These are phyloP conservation scores for Aphanoascus verrucosus DNA, from an alignment of 2,329 filamentous ascomycete species.

Conservation along the genomic window DNA sequence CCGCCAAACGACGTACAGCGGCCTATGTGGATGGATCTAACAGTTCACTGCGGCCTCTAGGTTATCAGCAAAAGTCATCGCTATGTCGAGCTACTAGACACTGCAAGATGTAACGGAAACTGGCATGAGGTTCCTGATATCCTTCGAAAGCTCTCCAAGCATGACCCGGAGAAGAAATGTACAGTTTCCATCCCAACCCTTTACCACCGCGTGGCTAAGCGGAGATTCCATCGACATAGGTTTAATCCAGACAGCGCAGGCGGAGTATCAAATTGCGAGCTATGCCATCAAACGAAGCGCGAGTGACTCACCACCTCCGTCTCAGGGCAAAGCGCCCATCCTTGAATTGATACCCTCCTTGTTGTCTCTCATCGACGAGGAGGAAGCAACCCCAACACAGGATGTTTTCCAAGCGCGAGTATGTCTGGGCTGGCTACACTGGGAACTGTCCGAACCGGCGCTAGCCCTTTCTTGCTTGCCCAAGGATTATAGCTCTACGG, in stretches of 20 bases:
- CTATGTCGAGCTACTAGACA: conserved; percentile 74
- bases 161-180: conserved; percentile 80
- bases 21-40: neutral
- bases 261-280: conserved; percentile 55
- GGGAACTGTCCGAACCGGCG: conserved; percentile 59
- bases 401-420: conserved; percentile 66
- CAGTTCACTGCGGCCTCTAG: conserved; percentile 4
- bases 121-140: conserved; percentile 83
- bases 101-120: conserved; percentile 73
- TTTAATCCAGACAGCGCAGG: conserved; percentile 58
- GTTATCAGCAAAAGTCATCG: conserved; percentile 61
- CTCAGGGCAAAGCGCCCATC: conserved; percentile 26
- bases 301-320: conserved; percentile 19
- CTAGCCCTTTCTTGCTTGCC: conserved; percentile 54
- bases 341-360: conserved; percentile 33
- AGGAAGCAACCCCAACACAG: conserved; percentile 43
- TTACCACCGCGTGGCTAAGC: neutral
- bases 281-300: conserved; percentile 33
- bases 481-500: conserved; percentile 47
- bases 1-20: neutral
- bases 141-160: conserved; percentile 86
- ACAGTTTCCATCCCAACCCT: neutral
- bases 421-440: conserved; percentile 77
- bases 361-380: conserved; percentile 44
- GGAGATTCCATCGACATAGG: conserved; percentile 39